Base-by-base conservation (phyloP, 148 eudicot genomes). In the Rhododendron ovatum region DNA sequence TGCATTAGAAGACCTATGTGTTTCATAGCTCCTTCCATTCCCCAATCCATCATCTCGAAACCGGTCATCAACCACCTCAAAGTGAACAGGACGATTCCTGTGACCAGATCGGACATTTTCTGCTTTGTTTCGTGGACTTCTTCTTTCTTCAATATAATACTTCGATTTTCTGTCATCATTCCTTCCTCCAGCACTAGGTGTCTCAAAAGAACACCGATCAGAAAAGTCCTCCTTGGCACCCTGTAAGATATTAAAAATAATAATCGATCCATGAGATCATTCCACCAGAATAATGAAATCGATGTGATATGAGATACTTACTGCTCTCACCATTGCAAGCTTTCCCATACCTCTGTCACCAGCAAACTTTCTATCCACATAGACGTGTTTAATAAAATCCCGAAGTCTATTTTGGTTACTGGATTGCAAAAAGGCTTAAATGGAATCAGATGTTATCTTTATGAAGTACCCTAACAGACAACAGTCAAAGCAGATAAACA, bases 321-420 rank as follows among this genome's bases (percentile, higher is more conserved):
- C 95, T 84, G 84, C 26, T 90, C 85, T 89, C 80, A 78, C 84
- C 90, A 93, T 87, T 51, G 93, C 82, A 78, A 76, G 84, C 91
- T 85, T 85, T 41, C 85, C 87, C 17, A 82, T 73, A 87, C 86
- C 84, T 51, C 83, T 88, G 41, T 88, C 95, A 65, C 94, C 93
- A 43, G 94, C 87, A 87, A 75, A 96, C 79, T 87, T 91, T 90
- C 90, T 90, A 61, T 93, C 93, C 71, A 91, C 92, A 82, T 95
- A 96, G 77, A 93, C 91, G 78, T 92, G 92, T 78, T 92, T 95
- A 85, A 96, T 93, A 87, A 96, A 95, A 51, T 93, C 95, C 43
- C 97, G 96, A 50, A 96, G 90, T 88, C 85, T 91, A 75, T 90
- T 89, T 67, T 92, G 92, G 89, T 93, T 93, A 87, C 99, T 96